Percentiles rank a stretch among this genome's conserved stretches.
Conservation (phyloP, 257 asterid species). For the Forsythia viridissima region DNA sequence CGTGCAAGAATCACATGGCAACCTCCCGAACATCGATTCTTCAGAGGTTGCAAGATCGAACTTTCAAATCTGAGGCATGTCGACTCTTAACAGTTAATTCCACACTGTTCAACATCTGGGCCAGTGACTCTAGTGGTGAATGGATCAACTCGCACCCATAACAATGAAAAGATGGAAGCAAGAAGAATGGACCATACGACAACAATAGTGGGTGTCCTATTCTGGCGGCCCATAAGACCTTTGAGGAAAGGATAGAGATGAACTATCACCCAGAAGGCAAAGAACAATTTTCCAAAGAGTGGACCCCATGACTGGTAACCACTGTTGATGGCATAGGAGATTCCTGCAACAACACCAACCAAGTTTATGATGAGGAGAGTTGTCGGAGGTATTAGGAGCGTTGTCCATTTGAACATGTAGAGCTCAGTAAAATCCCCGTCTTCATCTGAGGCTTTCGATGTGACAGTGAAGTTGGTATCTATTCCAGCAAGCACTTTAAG, state of each 20-base stretch:
- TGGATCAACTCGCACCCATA: slow-evolving; percentile 93
- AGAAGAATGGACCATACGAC: slow-evolving; percentile 95
- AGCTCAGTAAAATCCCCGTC: slow-evolving; percentile 92
- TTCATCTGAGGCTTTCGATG: slow-evolving; percentile 90
- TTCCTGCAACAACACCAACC: slow-evolving; percentile 92
- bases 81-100: slow-evolving; percentile 69
- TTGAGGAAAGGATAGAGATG: slow-evolving; percentile 94
- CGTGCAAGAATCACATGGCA: slow-evolving; percentile 14
- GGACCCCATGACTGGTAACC: slow-evolving; percentile 99
- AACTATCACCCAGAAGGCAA: slow-evolving; percentile 96
- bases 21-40: slow-evolving; percentile 1
- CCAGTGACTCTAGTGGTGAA: slow-evolving; percentile 89
- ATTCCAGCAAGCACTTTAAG: slow-evolving; percentile 98
- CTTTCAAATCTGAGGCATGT: background rate
- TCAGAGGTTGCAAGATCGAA: background rate
- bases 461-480: slow-evolving; percentile 95
- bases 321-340: slow-evolving; percentile 89
- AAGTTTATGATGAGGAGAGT: slow-evolving; percentile 85
- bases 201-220: slow-evolving; percentile 88
- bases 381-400: slow-evolving; percentile 90
- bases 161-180: slow-evolving; percentile 88
- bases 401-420: slow-evolving; percentile 96
- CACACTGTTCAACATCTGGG: slow-evolving; percentile 74
- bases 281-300: slow-evolving; percentile 84
- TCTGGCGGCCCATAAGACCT: slow-evolving; percentile 97